These are phyloP conservation scores for Boletus patriciae DNA, from an alignment of 768 basidiomycete species.

Conservation along the genomic window DNA sequence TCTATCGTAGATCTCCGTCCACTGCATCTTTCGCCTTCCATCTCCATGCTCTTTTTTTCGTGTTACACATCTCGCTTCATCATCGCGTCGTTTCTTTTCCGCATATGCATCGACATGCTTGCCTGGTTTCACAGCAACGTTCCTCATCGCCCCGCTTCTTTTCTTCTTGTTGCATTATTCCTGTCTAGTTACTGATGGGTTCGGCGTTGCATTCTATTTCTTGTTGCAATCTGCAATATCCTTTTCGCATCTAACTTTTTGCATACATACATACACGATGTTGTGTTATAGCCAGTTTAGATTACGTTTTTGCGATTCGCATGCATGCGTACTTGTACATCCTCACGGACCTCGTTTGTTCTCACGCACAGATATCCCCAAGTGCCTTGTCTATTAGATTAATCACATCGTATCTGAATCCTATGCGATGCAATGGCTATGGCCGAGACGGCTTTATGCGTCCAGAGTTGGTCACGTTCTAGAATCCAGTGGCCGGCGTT, in stretches of 20 bases:
- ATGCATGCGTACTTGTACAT: not conserved
- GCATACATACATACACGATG: conserved; percentile 2
- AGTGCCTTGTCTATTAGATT: too few relatives aligned
- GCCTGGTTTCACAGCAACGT: not conserved
- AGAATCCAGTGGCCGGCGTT: too few relatives aligned
- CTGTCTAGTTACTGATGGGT: not conserved
- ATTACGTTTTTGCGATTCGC: not conserved
- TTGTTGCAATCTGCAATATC: not conserved
- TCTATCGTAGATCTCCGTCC: conserved; percentile 23
- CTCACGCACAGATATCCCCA: not conserved
- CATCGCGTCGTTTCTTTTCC: not conserved
- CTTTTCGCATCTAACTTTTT: too few relatives aligned
- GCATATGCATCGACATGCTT: not conserved
- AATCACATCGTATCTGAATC: not conserved
- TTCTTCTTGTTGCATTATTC: not conserved
- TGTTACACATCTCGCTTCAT: conserved; percentile 1
- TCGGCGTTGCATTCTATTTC: not conserved
- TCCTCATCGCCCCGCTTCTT: not conserved
- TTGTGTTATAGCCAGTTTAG: not conserved
- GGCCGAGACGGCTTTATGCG: not conserved
- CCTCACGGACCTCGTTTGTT: not conserved
- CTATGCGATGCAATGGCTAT: not conserved
- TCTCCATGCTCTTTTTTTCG: conserved; percentile 1
- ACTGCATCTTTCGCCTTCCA: conserved; percentile 11
- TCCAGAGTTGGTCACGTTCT: too few relatives aligned